phyloP scores from a whole-genome alignment of 768 basidiomycete genomes.

The Suillus alpinus region DNA sequence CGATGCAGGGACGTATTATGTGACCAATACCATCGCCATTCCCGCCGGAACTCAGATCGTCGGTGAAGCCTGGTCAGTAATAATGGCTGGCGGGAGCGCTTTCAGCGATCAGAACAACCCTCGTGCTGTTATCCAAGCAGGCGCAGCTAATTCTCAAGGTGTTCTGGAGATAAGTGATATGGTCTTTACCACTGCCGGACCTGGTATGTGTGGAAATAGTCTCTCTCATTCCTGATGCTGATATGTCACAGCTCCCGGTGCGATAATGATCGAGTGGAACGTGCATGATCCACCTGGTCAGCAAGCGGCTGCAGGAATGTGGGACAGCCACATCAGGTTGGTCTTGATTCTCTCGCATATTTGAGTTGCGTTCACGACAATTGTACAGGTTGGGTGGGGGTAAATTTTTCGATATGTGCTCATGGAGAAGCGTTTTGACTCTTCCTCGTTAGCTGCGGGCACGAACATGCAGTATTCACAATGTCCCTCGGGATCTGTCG shows the following conservation, averaged over 20 bases:
- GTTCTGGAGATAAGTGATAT: conserved; percentile 63
- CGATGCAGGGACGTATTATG: conserved; percentile 59
- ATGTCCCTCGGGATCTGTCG: conserved; percentile 46
- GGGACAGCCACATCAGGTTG: conserved; percentile 45
- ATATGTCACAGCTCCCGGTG: conserved; percentile 35
- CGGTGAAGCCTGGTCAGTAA: conserved; percentile 51
- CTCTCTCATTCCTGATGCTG: conserved; percentile 1
- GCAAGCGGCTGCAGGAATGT: conserved; percentile 51
- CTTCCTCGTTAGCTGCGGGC: conserved; percentile 40
- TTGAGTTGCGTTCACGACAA: conserved; percentile 8
- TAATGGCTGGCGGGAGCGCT: conserved; percentile 42
- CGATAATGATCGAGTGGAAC: conserved; percentile 57
- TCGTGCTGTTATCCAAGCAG: conserved; percentile 41
- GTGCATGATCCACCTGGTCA: conserved; percentile 50
- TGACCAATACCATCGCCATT: conserved; percentile 45
- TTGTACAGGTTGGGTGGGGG: conserved; percentile 27
- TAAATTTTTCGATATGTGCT: conserved; percentile 4
- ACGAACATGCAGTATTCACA: conserved; percentile 47
- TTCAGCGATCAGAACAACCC: conserved; percentile 41
- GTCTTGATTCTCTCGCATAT: conserved; percentile 3
- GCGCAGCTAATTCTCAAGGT: conserved; percentile 49
- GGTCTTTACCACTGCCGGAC: conserved; percentile 57
- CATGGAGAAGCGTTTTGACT: conserved; percentile 11
- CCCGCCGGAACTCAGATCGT: conserved; percentile 47
- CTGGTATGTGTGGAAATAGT: conserved; percentile 25